Evolutionary conservation across 495 filamentous ascomycete species (phyloP).

Genomic region (Neurospora sp.): DNA sequence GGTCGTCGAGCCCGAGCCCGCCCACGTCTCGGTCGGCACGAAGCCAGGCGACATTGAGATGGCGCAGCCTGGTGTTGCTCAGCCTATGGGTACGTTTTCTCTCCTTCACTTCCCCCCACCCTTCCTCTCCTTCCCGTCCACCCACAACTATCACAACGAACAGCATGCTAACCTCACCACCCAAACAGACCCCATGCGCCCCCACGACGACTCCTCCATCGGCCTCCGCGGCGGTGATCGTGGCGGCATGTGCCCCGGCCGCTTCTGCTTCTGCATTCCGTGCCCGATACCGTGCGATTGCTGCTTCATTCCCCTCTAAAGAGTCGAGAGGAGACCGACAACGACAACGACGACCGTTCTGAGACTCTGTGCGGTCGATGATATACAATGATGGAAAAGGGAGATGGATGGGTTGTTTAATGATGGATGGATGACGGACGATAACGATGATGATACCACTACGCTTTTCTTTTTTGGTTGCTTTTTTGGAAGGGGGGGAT

Average conservation of each 20-base stretch:
- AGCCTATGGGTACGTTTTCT: slow-evolving; percentile 24
- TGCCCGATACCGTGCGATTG: slow-evolving; percentile 35
- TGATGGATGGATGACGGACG: neutral
- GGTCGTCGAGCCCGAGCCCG: slow-evolving; percentile 6
- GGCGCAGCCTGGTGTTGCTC: slow-evolving; percentile 20
- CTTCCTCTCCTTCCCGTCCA: neutral
- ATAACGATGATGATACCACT: neutral
- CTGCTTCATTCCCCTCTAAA: slow-evolving; percentile 23
- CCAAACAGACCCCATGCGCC: slow-evolving; percentile 23
- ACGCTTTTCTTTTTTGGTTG: neutral
- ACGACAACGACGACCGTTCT: neutral
- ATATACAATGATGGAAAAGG: neutral
- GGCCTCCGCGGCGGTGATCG: slow-evolving; percentile 31
- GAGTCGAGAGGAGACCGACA: neutral
- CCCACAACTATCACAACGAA: neutral
- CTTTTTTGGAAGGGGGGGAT: neutral
- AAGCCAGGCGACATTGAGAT: slow-evolving; percentile 10
- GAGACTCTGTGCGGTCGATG: no score
- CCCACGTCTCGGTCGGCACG: neutral
- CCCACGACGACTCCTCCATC: slow-evolving; percentile 25
- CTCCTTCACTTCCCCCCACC: neutral
- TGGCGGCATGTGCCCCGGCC: slow-evolving; percentile 25
- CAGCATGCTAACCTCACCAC: neutral
- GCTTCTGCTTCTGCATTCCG: slow-evolving; percentile 36
- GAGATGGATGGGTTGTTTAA: neutral